A percentile compares a stretch with the other conserved stretches of the same genome.
Evolutionary conservation across 306 rosid genomes (phyloP).

Genomic region (Casuarina cunninghamiana): DNA sequence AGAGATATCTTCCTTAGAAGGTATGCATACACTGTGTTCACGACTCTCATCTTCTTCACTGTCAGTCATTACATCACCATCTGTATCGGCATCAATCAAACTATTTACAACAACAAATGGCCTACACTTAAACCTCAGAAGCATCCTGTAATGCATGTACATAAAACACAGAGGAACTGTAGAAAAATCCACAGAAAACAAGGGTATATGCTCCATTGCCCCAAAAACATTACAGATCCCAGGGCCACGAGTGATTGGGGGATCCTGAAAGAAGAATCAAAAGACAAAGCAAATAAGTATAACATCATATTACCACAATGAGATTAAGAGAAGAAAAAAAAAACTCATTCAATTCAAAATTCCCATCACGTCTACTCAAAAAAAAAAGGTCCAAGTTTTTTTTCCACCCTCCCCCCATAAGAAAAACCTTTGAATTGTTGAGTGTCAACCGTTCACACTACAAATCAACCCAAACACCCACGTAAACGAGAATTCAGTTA

Average conservation of each 20-base stretch:
- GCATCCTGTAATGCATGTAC: slow-evolving; percentile 43
- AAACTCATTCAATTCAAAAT: not conserved
- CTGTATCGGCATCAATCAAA: slow-evolving; percentile 17
- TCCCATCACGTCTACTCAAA: not conserved
- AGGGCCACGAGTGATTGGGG: slow-evolving; percentile 17
- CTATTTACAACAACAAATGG: slow-evolving; percentile 32
- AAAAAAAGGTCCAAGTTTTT: not conserved
- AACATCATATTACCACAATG: not conserved
- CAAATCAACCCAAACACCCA: not conserved
- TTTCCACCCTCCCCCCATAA: not conserved
- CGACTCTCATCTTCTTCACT: slow-evolving; percentile 30
- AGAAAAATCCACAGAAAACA: slow-evolving; percentile 70
- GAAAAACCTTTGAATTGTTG: not conserved
- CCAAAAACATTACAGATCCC: slow-evolving; percentile 66
- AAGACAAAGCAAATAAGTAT: not conserved
- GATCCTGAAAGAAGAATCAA: slow-evolving; percentile 47
- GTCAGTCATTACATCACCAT: slow-evolving; percentile 31
- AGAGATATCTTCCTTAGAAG: slow-evolving; percentile 7
- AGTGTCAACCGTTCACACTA: not conserved
- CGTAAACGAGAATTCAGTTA: not conserved
- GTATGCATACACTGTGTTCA: slow-evolving; percentile 5
- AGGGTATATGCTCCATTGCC: slow-evolving; percentile 33
- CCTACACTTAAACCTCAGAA: slow-evolving; percentile 34
- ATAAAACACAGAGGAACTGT: slow-evolving; percentile 64
- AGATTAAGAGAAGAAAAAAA: not conserved